Evolutionary conservation across 2,329 filamentous ascomycete species (phyloP).

Genomic region (Sodiomyces alkalinus): DNA sequence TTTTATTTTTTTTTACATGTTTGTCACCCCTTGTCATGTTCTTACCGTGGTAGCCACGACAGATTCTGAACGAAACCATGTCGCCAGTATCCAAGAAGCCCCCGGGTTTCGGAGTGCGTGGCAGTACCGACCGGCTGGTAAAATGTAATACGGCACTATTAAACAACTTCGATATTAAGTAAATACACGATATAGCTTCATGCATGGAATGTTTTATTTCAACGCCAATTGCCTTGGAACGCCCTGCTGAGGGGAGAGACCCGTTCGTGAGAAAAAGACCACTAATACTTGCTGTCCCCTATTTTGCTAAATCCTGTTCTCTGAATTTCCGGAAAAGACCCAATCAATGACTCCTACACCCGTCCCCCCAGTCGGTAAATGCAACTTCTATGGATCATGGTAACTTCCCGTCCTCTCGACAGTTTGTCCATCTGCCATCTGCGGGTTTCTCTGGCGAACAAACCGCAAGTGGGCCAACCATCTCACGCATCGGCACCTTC

Average conservation of each 20-base stretch:
- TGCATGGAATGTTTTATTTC: too few species aligned
- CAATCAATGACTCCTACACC: not conserved
- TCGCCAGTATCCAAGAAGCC: too few species aligned
- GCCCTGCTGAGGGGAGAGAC: slow-evolving; percentile 1
- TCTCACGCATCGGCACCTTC: slow-evolving; percentile 4
- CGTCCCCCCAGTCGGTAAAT: not conserved
- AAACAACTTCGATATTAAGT: not conserved
- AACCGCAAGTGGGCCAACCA: too few species aligned
- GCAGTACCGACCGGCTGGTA: too few species aligned
- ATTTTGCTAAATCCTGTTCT: not conserved
- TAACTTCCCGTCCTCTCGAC: not conserved
- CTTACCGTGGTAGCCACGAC: too few species aligned
- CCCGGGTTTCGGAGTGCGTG: too few species aligned
- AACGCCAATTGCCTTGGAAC: slow-evolving; percentile 1
- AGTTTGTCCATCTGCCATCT: not conserved
- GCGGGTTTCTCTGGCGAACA: not conserved
- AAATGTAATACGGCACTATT: too few species aligned
- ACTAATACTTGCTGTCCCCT: not conserved
- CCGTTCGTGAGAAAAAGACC: too few species aligned
- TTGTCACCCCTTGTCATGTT: too few species aligned
- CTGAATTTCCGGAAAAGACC: not conserved
- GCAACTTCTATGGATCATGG: not conserved
- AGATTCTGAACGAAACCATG: too few species aligned
- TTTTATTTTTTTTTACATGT: too few species aligned
- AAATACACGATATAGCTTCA: not conserved